phyloP scores from a whole-genome alignment of 371 early-diverging fungal species.

The Homolaphlyctis polyrhiza region DNA sequence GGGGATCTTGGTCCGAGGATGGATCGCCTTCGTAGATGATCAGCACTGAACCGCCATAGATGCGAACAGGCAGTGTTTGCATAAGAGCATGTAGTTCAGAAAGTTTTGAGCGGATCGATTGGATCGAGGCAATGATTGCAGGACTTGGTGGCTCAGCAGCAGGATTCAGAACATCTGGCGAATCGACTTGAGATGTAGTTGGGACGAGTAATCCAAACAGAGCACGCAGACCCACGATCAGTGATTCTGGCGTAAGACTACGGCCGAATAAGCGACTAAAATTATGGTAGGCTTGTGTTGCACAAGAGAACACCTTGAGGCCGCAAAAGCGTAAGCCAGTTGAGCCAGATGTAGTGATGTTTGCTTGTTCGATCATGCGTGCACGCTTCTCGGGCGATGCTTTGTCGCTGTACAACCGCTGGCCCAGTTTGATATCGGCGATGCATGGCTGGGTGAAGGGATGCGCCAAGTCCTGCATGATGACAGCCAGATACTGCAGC shows the following conservation, averaged over 20 bases:
- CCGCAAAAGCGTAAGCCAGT: slow-evolving; percentile 40
- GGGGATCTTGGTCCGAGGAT: not conserved
- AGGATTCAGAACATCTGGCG: not conserved
- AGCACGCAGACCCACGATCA: not conserved
- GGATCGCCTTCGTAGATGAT: slow-evolving; percentile 24
- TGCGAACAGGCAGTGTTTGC: slow-evolving; percentile 14
- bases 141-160: not conserved
- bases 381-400: slow-evolving; percentile 25
- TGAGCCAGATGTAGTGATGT: slow-evolving; percentile 26
- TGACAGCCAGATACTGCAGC: too few relatives aligned
- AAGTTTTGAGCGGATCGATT: too few relatives aligned
- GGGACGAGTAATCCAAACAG: not conserved
- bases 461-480: too few relatives aligned
- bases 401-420: slow-evolving; percentile 31
- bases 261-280: not conserved
- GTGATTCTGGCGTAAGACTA: not conserved
- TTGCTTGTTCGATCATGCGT: slow-evolving; percentile 33
- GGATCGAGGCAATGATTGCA: too few relatives aligned
- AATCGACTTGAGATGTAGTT: not conserved
- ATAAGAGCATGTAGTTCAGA: too few relatives aligned
- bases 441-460: slow-evolving; percentile 19
- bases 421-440: slow-evolving; percentile 39
- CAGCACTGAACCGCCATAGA: slow-evolving; percentile 26
- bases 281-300: not conserved
- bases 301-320: slow-evolving; percentile 20